A percentile compares a stretch with the other conserved stretches of the same genome.
phyloP scores from a whole-genome alignment of 2,329 filamentous ascomycete species.

The Colletotrichum coccodes region DNA sequence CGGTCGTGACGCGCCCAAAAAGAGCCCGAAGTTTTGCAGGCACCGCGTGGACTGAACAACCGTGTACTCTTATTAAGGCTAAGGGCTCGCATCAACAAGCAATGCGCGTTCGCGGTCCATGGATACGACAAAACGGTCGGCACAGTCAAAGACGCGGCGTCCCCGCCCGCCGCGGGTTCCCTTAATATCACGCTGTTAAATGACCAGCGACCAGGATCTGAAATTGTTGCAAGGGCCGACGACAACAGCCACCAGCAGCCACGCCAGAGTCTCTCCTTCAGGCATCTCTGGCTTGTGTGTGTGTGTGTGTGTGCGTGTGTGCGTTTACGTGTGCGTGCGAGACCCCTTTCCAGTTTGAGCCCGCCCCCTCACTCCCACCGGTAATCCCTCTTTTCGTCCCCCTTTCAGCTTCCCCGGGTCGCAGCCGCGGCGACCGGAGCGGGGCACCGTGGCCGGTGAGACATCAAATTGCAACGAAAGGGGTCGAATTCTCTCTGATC shows the following conservation, averaged over 20 bases:
- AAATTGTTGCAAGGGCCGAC: conserved; percentile 19
- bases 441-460: neutral
- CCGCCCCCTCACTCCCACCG: neutral
- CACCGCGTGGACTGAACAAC: neutral
- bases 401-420: neutral
- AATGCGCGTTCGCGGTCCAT: neutral
- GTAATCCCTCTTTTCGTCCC: neutral
- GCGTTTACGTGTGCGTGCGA: too few relatives aligned
- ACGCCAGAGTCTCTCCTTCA: conserved; percentile 6
- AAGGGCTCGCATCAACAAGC: neutral
- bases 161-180: conserved; percentile 2
- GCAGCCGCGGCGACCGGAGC: conserved; percentile 1
- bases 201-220: conserved; percentile 27
- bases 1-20: neutral
- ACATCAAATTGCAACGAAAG: neutral
- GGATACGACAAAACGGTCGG: neutral
- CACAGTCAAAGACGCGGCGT: neutral
- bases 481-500: neutral
- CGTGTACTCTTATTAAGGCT: neutral
- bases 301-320: neutral
- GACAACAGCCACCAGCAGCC: conserved; percentile 2
- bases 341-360: too few relatives aligned
- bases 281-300: neutral
- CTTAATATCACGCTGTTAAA: conserved; percentile 24
- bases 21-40: neutral